Evolutionary conservation across 2,329 filamentous ascomycete genomes (phyloP).

Genomic region (Cladorrhinum sp.): DNA sequence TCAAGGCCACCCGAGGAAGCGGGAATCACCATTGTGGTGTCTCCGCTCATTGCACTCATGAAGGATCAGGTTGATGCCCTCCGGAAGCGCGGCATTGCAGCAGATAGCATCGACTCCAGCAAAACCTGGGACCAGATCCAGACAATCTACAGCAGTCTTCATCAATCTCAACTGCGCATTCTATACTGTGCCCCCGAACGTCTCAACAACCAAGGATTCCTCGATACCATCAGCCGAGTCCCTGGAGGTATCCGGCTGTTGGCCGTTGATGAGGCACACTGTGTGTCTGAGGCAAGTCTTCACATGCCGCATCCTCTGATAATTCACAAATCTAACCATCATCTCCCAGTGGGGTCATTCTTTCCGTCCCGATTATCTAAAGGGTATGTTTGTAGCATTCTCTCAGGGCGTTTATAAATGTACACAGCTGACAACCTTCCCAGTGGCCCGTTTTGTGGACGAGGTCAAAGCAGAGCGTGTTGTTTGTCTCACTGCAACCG

Average conservation of each 20-base stretch:
- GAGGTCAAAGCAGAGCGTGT: slow-evolving; percentile 58
- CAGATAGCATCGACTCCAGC: slow-evolving; percentile 55
- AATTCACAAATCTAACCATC: background rate
- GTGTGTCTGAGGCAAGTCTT: slow-evolving; percentile 4
- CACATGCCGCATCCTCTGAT: background rate
- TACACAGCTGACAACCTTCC: background rate
- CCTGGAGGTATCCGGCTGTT: slow-evolving; percentile 55
- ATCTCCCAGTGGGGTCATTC: slow-evolving; percentile 44
- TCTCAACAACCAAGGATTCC: slow-evolving; percentile 59
- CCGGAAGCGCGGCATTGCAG: slow-evolving; percentile 46
- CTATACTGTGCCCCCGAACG: slow-evolving; percentile 59
- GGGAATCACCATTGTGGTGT: slow-evolving; percentile 56
- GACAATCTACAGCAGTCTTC: slow-evolving; percentile 36
- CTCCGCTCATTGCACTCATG: slow-evolving; percentile 56
- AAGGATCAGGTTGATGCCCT: slow-evolving; percentile 60
- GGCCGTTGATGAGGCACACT: slow-evolving; percentile 52
- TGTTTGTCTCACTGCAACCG: slow-evolving; percentile 59
- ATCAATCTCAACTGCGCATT: slow-evolving; percentile 48
- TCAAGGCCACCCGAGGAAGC: slow-evolving; percentile 31
- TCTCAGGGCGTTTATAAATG: background rate
- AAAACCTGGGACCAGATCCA: slow-evolving; percentile 48
- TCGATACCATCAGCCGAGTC: slow-evolving; percentile 52
- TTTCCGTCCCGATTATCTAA: slow-evolving; percentile 51
- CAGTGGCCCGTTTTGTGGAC: slow-evolving; percentile 51
- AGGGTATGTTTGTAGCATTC: slow-evolving; percentile 32